Base-by-base conservation (phyloP, 2,329 filamentous ascomycete genomes). In the Paradendryphiella salina region DNA sequence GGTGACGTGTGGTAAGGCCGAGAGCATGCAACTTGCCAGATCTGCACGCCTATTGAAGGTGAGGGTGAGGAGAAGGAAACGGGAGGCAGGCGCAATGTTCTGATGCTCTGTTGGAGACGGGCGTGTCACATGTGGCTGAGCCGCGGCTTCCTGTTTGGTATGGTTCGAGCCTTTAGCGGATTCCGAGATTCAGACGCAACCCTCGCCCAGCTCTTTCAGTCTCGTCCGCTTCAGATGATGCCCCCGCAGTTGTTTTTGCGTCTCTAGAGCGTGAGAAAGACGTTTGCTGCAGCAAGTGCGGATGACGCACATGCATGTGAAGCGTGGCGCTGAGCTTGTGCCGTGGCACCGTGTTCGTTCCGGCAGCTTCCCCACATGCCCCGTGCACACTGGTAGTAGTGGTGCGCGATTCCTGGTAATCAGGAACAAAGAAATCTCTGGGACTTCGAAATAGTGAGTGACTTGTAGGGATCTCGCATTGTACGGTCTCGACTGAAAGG, bases 101-200 rank as follows among this genome's bases (percentile, higher is more conserved):
- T 42, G 29, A 38, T 36, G 46, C 31, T 14, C 31, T 17, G 9
- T 21, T 20, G n/a, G 15, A 52, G 50, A 38, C 21, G 20, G 46
- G 32, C 15, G 32, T 35, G 42, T 56, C 52, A 54, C 52, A 48
- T 56, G 57, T 56, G 50, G 40, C 47, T 35, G 47, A 48, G 44
- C 34, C 21, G 20, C 32, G 21, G 20, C 20, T 42, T 29, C 15
- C 17, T 40, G 36, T 36, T 18, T 11, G 45, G 43, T 26, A 17
- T 7, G 34, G 26, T 35, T 20, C 34, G n/a, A 42, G 31, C n/a
- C n/a, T 33, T 8, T 33, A 15, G 31, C 31, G 31, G 31, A 6
- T 15, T 33, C 31, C n/a, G n/a, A 33, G 31, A 8, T 1, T 8
- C 31, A 15, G 28, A 5, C 26, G 26, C n/a, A 17, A 38, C 14